phyloP scores from a whole-genome alignment of 2,329 filamentous ascomycete genomes.

The Hypomyces perniciosus region DNA sequence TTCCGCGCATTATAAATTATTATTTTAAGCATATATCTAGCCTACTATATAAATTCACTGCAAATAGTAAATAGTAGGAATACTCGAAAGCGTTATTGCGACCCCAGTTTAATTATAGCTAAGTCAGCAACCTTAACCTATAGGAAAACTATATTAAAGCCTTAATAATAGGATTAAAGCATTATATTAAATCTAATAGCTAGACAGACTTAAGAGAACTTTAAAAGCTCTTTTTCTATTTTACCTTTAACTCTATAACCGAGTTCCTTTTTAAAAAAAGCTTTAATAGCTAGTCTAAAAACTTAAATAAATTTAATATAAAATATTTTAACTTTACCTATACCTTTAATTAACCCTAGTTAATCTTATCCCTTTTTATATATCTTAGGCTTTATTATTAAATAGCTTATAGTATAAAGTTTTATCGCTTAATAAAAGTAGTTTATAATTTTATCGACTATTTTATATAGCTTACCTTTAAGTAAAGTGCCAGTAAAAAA shows the following conservation, averaged over 20 bases:
- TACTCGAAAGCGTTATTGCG: slow-evolving; percentile 33
- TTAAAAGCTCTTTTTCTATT: slow-evolving; percentile 41
- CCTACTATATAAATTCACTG: slow-evolving; percentile 22
- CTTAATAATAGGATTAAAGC: slow-evolving; percentile 21
- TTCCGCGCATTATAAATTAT: neutral
- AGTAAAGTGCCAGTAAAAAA: slow-evolving; percentile 17
- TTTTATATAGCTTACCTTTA: slow-evolving; percentile 56
- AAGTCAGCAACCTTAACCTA: slow-evolving; percentile 38
- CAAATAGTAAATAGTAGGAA: slow-evolving; percentile 31
- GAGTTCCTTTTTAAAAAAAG: slow-evolving; percentile 59
- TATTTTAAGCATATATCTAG: too few relatives aligned
- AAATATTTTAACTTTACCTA: slow-evolving; percentile 25
- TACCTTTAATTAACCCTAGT: slow-evolving; percentile 32
- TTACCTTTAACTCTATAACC: slow-evolving; percentile 43
- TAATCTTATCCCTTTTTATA: slow-evolving; percentile 47
- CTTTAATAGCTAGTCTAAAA: slow-evolving; percentile 33
- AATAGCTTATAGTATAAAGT: slow-evolving; percentile 46
- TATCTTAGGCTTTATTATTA: slow-evolving; percentile 38
- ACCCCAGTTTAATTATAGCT: slow-evolving; percentile 36
- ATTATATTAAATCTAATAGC: slow-evolving; percentile 23
- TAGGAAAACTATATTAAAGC: slow-evolving; percentile 33
- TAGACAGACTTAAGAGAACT: slow-evolving; percentile 36
- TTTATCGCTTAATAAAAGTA: slow-evolving; percentile 56
- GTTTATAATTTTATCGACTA: slow-evolving; percentile 64
- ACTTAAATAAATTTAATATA: slow-evolving; percentile 20